Evolutionary conservation across 371 early-diverging fungal genomes (phyloP), one percentile per base, ranked within the genome.

Genomic region (Hamiltosporidium tvaerminnensis): DNA sequence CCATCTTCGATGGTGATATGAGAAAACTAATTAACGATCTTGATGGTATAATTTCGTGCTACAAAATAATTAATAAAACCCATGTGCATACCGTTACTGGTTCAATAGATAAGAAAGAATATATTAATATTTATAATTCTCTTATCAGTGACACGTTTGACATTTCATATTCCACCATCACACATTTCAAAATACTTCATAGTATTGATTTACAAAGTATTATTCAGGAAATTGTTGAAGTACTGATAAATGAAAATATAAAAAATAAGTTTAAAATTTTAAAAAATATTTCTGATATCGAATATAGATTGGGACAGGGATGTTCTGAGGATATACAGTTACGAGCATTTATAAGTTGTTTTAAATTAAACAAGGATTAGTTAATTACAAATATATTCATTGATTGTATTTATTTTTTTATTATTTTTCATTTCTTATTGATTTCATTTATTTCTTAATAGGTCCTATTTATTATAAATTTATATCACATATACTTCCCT

Each of bases 1-100:
- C 81, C 53, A 67, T 89, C 1, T 85, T 87, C 0, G 82, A 83
- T 53, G 96, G 96, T 10, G 96, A 96, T 72, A 93, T 97, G 92
- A 84, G 96, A 71, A 83, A 87, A 39, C 86, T 88, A 2, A 80
- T 96, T 23, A 95, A 96, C 77, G 73, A 75, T 47, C n/a, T 76
- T 14, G 72, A 79, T 38, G 75, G 75, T 33, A 64, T 79, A 33
- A 47, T 50, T 2, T 34, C 30, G 31, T 61, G 64, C 34, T 68
- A 39, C 53, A 63, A 57, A 31, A 37, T 37, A 32, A 50, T 68
- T 23, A 49, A 57, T 54, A 48, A 49, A 44, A 4, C 57, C 5
- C 68, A 56, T 44, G 71, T 73, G 5, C 47, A 59, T 10, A 57
- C 63, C 53, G 68, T 72, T 63, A 63, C 64, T 55, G 68, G 62